These are phyloP conservation scores for Phytophthora cryptogea DNA, from an alignment of 352 stramenopile species.

Conservation along the genomic window DNA sequence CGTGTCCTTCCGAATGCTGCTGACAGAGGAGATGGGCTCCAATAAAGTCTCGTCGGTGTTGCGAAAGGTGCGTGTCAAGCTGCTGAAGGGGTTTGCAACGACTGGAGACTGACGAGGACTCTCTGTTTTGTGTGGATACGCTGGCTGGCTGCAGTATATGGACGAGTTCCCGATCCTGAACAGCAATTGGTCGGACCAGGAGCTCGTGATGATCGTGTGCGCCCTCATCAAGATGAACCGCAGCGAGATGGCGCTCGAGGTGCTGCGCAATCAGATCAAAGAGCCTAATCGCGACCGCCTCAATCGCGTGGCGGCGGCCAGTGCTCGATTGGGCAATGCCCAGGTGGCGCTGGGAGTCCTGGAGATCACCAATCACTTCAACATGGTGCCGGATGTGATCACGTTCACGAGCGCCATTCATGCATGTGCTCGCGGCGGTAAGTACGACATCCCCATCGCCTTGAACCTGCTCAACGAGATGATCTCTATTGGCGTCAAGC, in stretches of 20 bases:
- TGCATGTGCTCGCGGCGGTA: constrained; percentile 65
- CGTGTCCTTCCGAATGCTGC: constrained; percentile 57
- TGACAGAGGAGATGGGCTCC: constrained; percentile 64
- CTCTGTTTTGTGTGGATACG: neutral
- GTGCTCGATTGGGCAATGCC: constrained; percentile 66
- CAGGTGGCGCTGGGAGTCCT: constrained; percentile 70
- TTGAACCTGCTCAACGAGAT: constrained; percentile 83
- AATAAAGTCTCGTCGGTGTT: constrained; percentile 58
- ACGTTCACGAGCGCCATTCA: constrained; percentile 86
- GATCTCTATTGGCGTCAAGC: constrained; percentile 53
- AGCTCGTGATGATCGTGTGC: constrained; percentile 77
- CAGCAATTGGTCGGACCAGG: constrained; percentile 65
- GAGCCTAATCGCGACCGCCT: constrained; percentile 53
- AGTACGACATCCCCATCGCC: constrained; percentile 50
- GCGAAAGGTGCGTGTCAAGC: constrained; percentile 38
- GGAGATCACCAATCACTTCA: constrained; percentile 71
- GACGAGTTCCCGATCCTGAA: constrained; percentile 70
- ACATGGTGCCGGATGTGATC: constrained; percentile 65
- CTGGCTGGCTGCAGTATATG: constrained; percentile 45
- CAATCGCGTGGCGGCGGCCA: constrained; percentile 74
- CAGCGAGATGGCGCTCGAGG: constrained; percentile 52
- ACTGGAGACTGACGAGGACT: constrained; percentile 2
- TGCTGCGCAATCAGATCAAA: constrained; percentile 70
- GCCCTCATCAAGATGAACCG: constrained; percentile 80
- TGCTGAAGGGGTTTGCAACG: neutral